Evolutionary conservation across 2,329 filamentous ascomycete genomes (phyloP).

Genomic region (Drechslera avenae): DNA sequence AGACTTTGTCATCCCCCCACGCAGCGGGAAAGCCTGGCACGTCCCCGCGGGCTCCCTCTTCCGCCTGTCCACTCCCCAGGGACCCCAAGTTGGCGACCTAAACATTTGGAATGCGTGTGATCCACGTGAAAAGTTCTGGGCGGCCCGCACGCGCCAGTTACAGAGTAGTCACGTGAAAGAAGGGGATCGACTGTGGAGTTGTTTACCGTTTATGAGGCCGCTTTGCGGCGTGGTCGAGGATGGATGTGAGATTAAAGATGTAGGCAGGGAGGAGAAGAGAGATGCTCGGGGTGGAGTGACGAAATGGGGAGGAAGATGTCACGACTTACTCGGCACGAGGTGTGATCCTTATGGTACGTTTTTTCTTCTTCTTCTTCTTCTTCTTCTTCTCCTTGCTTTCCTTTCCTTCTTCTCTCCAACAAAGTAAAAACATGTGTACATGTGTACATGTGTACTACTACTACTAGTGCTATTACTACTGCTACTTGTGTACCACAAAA

Average conservation of each 20-base stretch:
- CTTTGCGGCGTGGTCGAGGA: constrained; percentile 72
- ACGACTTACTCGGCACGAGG: constrained; percentile 80
- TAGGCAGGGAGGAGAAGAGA: constrained; percentile 42
- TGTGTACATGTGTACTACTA: neutral
- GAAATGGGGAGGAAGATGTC: constrained; percentile 68
- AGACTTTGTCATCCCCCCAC: constrained; percentile 65
- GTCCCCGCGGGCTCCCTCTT: constrained; percentile 71
- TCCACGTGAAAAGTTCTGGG: constrained; percentile 82
- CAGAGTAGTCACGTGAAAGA: constrained; percentile 75
- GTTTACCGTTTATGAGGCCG: constrained; percentile 76
- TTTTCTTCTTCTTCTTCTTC: too few relatives aligned
- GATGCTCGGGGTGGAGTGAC: constrained; percentile 56
- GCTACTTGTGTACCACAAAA: too few relatives aligned
- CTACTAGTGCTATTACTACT: too few relatives aligned
- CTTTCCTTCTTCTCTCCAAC: neutral
- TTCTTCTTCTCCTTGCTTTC: too few relatives aligned
- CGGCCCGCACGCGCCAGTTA: constrained; percentile 75
- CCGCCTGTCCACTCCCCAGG: constrained; percentile 74
- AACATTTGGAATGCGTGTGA: constrained; percentile 82
- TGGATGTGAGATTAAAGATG: constrained; percentile 55
- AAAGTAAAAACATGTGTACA: too few relatives aligned
- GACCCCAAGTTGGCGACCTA: constrained; percentile 78
- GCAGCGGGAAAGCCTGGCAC: constrained; percentile 74
- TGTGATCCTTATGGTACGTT: constrained; percentile 75
- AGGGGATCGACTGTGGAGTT: constrained; percentile 77